Evolutionary conservation across 2,329 filamentous ascomycete species (phyloP), one percentile per base, ranked within the genome.

Genomic region (Aspergillus bombycis): DNA sequence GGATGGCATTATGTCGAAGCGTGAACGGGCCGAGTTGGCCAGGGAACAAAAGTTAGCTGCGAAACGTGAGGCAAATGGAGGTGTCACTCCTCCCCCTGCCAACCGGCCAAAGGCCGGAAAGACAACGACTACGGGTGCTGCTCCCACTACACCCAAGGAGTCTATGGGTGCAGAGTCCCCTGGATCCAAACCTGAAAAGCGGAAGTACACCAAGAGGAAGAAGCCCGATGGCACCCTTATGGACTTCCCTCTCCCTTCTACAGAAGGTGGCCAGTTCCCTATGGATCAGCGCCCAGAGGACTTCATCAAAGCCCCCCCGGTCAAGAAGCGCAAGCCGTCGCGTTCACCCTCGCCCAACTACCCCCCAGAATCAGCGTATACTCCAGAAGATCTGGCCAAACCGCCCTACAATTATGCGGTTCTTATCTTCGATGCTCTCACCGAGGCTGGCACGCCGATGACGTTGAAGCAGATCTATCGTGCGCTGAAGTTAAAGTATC

Each of bases 391-490:
- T 71, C 79, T 90, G 55, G 84, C 86, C 61, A 86, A 88, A 64
- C 88, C 88, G 2, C 83, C 82, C 4, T 83, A 85, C 64, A 89
- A 88, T 38, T 90, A 89, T 70, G 86, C 88, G 10, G 83, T 87
- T 30, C 81, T 89, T 48, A 87, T 89, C 59, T 87, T 88, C 68
- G 87, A 89, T 72, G 85, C 86, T 28, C 82, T 90, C 34, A 83
- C 85, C 1, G 83, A 86, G 43, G 83, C 86, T 43, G 79, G 79
- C 32, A 84, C 79, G 23, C 82, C 85, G 62, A 87, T 89, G 80
- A 88, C 88, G 54, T 77, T 90, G 34, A 88, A 89, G 70, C 86
- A 89, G 70, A 89, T 90, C 52, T 90, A 90, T 73, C 84, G 86
- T 66, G 85, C 85, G 48, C 83, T 90, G 61, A 86, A 88, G 72